phyloP scores from a whole-genome alignment of 495 filamentous ascomycete species.

The Pyrenula massariospora region DNA sequence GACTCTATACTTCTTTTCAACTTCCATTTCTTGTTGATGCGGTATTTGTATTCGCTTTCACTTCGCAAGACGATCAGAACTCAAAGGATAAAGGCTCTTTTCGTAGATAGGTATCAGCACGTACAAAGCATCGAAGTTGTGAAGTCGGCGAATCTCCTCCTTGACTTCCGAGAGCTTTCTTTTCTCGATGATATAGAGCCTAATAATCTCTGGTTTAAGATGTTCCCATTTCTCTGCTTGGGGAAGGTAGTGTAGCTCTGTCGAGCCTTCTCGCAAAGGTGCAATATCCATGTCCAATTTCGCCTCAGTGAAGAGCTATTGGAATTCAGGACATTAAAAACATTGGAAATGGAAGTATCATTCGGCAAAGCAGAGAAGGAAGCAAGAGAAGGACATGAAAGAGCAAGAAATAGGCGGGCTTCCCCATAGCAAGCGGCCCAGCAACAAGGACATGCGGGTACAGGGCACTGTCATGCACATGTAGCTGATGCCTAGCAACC shows the following conservation, averaged over 20 bases:
- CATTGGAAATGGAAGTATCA: no score
- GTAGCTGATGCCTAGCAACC: neutral
- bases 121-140: neutral
- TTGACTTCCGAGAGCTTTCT: slow-evolving; percentile 15
- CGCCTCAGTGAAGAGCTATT: no score
- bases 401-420: neutral
- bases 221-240: slow-evolving; percentile 23
- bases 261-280: neutral
- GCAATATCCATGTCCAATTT: neutral
- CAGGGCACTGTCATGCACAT: neutral
- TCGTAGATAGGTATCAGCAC: neutral
- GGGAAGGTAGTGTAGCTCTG: slow-evolving; percentile 1
- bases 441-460: neutral
- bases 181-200: slow-evolving; percentile 18
- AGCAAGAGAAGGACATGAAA: neutral
- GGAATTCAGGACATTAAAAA: no score
- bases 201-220: slow-evolving; percentile 21
- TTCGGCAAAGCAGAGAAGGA: no score
- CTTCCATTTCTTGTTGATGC: slow-evolving; percentile 27
- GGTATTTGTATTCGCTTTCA: slow-evolving; percentile 25
- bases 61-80: slow-evolving; percentile 8
- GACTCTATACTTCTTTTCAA: slow-evolving; percentile 20
- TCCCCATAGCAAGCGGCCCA: neutral
- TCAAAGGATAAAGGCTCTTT: slow-evolving; percentile 4
- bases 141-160: neutral